Conservation (phyloP, 169 alveolate species). For the Babesia divergens region DNA sequence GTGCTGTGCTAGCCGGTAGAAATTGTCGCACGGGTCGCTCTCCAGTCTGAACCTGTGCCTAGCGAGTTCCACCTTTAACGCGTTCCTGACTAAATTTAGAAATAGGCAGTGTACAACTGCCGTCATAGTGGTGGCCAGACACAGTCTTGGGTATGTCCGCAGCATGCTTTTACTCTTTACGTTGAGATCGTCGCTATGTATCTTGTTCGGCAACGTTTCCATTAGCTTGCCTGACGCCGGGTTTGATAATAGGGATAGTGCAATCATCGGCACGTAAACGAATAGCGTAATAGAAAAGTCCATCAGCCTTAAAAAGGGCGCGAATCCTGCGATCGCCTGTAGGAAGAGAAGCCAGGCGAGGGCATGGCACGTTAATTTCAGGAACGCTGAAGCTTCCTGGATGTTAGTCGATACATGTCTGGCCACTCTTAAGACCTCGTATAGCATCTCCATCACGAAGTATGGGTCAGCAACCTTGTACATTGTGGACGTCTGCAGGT, state of each 20-base stretch:
- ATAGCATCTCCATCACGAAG: constrained; percentile 58
- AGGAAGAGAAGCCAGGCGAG: constrained; percentile 38
- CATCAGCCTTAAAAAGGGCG: constrained; percentile 13
- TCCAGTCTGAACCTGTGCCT: not conserved
- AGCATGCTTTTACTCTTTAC: constrained; percentile 18
- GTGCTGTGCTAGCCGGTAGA: not conserved
- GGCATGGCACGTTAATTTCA: constrained; percentile 41
- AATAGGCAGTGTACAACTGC: constrained; percentile 12
- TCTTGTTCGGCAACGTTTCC: constrained; percentile 58
- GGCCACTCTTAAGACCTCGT: constrained; percentile 53
- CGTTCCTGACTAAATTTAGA: not conserved
- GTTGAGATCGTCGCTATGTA: constrained; percentile 1
- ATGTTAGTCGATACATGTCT: constrained; percentile 52
- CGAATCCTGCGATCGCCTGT: constrained; percentile 14
- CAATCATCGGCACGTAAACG: constrained; percentile 42
- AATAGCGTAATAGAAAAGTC: constrained; percentile 36
- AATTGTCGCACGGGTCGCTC: not conserved
- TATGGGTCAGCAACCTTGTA: constrained; percentile 59
- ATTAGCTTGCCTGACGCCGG: constrained; percentile 44
- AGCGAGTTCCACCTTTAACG: not conserved
- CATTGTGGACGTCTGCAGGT: constrained; percentile 45
- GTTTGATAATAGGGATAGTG: constrained; percentile 46
- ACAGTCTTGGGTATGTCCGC: constrained; percentile 42
- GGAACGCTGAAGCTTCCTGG: constrained; percentile 54
- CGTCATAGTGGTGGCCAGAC: constrained; percentile 7